Evolutionary conservation across 305 asterid genomes (phyloP).

Genomic region (Fraxinus greggii): DNA sequence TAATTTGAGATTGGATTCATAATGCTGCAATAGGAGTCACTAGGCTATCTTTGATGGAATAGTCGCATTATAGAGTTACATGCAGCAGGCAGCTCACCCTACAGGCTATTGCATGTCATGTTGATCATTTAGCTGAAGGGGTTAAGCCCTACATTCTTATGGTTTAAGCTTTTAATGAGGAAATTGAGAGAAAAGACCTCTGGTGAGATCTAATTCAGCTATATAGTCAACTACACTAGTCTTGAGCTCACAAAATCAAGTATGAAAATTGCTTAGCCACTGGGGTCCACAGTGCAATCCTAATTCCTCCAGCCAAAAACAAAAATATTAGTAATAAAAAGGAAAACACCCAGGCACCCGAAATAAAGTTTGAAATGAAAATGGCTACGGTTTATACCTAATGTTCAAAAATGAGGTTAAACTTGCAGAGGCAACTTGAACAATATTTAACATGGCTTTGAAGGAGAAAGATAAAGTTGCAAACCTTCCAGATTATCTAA

Average conservation of each 20-base stretch:
- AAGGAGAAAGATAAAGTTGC: conserved; percentile 27
- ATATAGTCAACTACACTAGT: not conserved
- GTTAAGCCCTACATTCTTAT: not conserved
- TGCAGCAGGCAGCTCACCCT: not conserved
- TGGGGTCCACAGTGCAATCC: not conserved
- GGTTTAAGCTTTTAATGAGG: not conserved
- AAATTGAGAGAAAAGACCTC: not conserved
- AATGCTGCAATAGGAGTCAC: not conserved
- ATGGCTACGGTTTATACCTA: not conserved
- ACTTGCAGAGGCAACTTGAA: not conserved
- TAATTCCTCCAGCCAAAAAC: not conserved
- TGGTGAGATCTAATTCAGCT: not conserved
- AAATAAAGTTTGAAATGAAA: not conserved
- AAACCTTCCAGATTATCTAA: conserved; percentile 80
- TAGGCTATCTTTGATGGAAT: not conserved
- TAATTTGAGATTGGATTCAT: not conserved
- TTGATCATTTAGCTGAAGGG: not conserved
- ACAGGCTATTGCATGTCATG: not conserved
- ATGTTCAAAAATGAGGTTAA: not conserved
- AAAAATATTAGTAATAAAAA: not conserved
- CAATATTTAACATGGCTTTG: not conserved
- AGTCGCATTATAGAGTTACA: not conserved
- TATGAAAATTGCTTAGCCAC: not conserved
- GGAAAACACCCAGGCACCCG: not conserved
- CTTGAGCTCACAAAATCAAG: not conserved